These are phyloP conservation scores for Clitoria ternatea DNA, from an alignment of 306 rosid genomes.

Conservation along the genomic window DNA sequence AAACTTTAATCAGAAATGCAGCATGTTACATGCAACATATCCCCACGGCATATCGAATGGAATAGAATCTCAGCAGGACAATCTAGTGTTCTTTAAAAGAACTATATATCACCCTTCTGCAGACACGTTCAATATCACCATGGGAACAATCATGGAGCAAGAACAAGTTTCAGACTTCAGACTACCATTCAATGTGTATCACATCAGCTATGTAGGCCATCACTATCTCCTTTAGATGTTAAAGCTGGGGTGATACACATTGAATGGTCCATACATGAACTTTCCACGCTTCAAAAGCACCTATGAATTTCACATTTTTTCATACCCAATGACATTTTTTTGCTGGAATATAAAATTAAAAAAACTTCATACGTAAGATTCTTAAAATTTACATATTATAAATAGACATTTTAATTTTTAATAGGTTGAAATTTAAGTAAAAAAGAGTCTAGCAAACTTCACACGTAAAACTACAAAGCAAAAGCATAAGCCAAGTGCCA, in stretches of 20 bases:
- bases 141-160: too few species aligned
- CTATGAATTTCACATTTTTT: background rate
- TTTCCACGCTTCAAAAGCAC: background rate
- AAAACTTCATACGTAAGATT: too few species aligned
- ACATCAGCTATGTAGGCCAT: background rate
- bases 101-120: too few species aligned
- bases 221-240: background rate
- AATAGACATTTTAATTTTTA: background rate
- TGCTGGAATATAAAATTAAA: too few species aligned
- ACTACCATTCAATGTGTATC: background rate
- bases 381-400: too few species aligned
- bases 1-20: background rate
- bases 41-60: background rate
- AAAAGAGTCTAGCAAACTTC: background rate
- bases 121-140: too few species aligned
- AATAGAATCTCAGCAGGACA: too few species aligned
- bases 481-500: background rate
- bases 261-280: background rate
- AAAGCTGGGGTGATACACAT: background rate
- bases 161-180: background rate
- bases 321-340: too few species aligned
- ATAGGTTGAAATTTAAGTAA: background rate
- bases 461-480: background rate
- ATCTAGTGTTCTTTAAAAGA: background rate
- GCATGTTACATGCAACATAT: background rate